Conservation (phyloP, 2,329 filamentous ascomycete genomes). For the Paecilomyces variotii region DNA sequence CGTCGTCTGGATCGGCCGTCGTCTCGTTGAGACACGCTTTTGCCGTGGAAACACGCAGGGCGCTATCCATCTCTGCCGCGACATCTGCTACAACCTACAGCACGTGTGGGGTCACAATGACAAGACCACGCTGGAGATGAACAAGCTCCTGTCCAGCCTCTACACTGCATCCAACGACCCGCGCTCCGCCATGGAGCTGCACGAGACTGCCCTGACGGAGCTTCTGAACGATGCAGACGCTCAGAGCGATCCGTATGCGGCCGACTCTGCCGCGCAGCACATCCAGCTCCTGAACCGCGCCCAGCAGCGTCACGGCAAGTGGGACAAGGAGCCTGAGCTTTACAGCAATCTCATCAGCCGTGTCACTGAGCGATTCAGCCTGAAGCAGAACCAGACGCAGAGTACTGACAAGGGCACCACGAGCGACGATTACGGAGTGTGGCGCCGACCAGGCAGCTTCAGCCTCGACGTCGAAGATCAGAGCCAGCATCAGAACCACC, state of each 20-base stretch:
- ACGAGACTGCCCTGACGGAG: slow-evolving; percentile 23
- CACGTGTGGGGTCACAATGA: slow-evolving; percentile 45
- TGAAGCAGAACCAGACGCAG: not conserved
- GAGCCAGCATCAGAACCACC: not conserved
- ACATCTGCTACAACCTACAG: slow-evolving; percentile 49
- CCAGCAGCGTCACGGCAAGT: not conserved
- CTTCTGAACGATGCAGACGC: slow-evolving; percentile 19
- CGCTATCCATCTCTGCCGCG: slow-evolving; percentile 42
- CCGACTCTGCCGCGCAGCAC: slow-evolving; percentile 11
- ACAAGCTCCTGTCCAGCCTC: slow-evolving; percentile 42
- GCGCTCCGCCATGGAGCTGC: slow-evolving; percentile 20
- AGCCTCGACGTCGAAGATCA: not conserved
- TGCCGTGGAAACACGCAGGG: slow-evolving; percentile 38
- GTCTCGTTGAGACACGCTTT: slow-evolving; percentile 46
- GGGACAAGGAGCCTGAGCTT: not conserved
- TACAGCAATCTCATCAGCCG: not conserved
- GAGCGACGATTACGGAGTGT: not conserved
- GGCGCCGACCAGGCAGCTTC: not conserved
- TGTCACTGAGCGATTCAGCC: not conserved
- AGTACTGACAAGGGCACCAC: not conserved
- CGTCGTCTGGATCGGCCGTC: slow-evolving; percentile 45
- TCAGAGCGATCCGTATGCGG: slow-evolving; percentile 9
- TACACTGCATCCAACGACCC: slow-evolving; percentile 35
- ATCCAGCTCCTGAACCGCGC: not conserved
- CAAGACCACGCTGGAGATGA: slow-evolving; percentile 42